These are phyloP conservation scores for Phytophthora lateralis DNA, from an alignment of 352 stramenopile species.

Conservation along the genomic window DNA sequence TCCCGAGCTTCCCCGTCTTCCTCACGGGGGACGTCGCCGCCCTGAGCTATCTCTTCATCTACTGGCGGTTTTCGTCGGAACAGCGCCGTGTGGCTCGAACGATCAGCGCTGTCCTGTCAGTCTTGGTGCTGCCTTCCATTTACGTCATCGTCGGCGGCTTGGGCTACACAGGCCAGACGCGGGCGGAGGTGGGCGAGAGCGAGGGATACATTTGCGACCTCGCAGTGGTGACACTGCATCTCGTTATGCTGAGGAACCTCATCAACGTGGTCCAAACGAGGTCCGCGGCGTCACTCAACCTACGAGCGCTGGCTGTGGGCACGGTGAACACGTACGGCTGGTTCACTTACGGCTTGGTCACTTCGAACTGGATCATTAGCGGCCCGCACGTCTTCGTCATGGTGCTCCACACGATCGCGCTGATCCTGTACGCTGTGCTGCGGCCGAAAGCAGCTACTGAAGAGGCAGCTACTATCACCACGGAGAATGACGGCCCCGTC, in stretches of 20 bases:
- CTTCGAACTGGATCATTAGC: slow-evolving; percentile 51
- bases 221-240: slow-evolving; percentile 38
- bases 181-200: slow-evolving; percentile 13
- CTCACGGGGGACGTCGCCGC: slow-evolving; percentile 28
- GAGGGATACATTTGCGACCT: slow-evolving; percentile 33
- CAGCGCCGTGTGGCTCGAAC: slow-evolving; percentile 4
- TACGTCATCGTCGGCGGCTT: slow-evolving; percentile 25
- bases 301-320: slow-evolving; percentile 38
- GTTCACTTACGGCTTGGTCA: slow-evolving; percentile 42
- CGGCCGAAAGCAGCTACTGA: not conserved
- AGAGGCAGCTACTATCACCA: not conserved
- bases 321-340: slow-evolving; percentile 53
- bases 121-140: slow-evolving; percentile 19
- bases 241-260: slow-evolving; percentile 42
- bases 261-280: slow-evolving; percentile 32
- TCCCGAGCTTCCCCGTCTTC: slow-evolving; percentile 34
- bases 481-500: not conserved
- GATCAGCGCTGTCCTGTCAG: not conserved
- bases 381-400: slow-evolving; percentile 44
- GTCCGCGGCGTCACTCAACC: slow-evolving; percentile 39
- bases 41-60: slow-evolving; percentile 23
- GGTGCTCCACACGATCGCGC: slow-evolving; percentile 22
- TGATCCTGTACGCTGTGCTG: slow-evolving; percentile 20
- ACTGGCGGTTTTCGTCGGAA: slow-evolving; percentile 21
- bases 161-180: slow-evolving; percentile 22